Evolutionary conservation across 2,329 filamentous ascomycete genomes (phyloP).

Genomic region (Lecanosticta acicola): DNA sequence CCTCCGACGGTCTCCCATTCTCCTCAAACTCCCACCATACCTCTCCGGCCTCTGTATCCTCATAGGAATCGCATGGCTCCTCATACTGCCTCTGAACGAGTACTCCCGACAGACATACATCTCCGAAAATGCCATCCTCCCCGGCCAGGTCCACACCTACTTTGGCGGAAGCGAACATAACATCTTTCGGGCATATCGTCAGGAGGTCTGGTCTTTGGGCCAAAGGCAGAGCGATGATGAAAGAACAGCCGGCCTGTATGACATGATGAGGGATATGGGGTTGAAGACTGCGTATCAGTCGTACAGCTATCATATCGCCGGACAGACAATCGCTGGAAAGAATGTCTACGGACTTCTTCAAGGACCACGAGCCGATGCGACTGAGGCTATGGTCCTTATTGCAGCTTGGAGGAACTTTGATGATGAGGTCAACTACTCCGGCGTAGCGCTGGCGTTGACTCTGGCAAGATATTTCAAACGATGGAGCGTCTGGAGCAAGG

Average conservation of each 20-base stretch:
- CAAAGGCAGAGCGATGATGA: slow-evolving; percentile 37
- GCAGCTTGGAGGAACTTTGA: slow-evolving; percentile 82
- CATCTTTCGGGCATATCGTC: slow-evolving; percentile 81
- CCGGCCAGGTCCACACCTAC: slow-evolving; percentile 95
- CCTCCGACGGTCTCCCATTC: slow-evolving; percentile 71
- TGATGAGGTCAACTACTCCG: slow-evolving; percentile 73
- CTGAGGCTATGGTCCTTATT: slow-evolving; percentile 90
- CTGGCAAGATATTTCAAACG: slow-evolving; percentile 91
- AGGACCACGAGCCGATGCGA: slow-evolving; percentile 89
- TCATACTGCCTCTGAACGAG: slow-evolving; percentile 80
- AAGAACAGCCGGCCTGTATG: slow-evolving; percentile 53
- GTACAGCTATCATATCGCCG: slow-evolving; percentile 77
- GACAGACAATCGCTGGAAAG: slow-evolving; percentile 68
- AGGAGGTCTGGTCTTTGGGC: slow-evolving; percentile 66
- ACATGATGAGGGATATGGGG: slow-evolving; percentile 70
- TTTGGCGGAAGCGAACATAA: slow-evolving; percentile 95
- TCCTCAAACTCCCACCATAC: slow-evolving; percentile 80
- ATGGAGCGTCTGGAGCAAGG: slow-evolving; percentile 98
- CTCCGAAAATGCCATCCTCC: slow-evolving; percentile 91
- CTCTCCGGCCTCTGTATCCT: slow-evolving; percentile 78
- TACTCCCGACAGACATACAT: slow-evolving; percentile 94
- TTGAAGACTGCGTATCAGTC: slow-evolving; percentile 84
- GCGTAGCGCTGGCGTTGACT: slow-evolving; percentile 78
- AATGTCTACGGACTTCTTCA: slow-evolving; percentile 93
- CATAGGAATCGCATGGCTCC: slow-evolving; percentile 81